These are phyloP conservation scores for Saccharum spontaneum DNA, from an alignment of 176 grass and related monocot species.

Conservation along the genomic window DNA sequence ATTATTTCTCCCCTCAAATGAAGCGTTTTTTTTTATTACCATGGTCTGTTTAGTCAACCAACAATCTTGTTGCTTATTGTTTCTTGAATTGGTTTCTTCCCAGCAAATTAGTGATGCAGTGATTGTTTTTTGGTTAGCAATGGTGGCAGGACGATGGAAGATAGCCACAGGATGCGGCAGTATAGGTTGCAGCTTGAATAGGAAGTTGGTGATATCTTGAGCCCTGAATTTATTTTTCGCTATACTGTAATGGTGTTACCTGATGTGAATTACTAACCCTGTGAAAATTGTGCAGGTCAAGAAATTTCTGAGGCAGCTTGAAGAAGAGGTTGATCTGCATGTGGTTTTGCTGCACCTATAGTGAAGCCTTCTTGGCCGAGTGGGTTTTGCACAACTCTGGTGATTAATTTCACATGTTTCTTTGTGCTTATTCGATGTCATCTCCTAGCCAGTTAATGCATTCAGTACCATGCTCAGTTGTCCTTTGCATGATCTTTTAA, in stretches of 20 bases:
- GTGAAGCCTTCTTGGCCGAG: conserved; percentile 42
- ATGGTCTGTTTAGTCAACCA: no score
- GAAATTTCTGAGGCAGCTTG: conserved; percentile 72
- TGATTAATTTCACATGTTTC: not conserved
- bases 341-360: conserved; percentile 44
- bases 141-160: no score
- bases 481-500: no score
- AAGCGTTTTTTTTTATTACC: no score
- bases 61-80: no score
- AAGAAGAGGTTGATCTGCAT: conserved; percentile 84
- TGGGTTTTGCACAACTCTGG: not conserved
- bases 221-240: not conserved
- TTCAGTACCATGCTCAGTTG: not conserved
- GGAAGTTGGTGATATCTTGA: conserved; percentile 50
- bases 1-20: no score
- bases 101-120: no score
- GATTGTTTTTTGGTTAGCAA: no score
- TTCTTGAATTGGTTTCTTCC: no score
- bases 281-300: conserved; percentile 51
- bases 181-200: conserved; percentile 62
- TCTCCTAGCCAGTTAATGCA: no score
- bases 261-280: not conserved
- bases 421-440: no score
- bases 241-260: not conserved
- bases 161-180: no score